phyloP scores from a whole-genome alignment of 805 yeast genomes.

The Pichia cephalocereana region DNA sequence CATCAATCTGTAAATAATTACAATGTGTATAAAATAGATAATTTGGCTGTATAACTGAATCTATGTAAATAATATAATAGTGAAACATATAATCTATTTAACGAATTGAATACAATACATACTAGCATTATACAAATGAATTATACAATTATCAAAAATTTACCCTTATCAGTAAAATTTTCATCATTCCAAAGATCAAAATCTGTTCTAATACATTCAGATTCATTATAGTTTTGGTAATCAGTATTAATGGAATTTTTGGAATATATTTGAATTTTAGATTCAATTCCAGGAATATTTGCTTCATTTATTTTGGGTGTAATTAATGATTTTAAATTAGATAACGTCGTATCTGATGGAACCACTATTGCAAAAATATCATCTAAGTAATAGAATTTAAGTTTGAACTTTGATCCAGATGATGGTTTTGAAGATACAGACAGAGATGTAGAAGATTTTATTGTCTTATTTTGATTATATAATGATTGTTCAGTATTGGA shows the following conservation, averaged over 20 bases:
- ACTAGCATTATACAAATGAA: no score
- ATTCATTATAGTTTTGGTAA: conserved; percentile 13
- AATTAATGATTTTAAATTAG: conserved; percentile 19
- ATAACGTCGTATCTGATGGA: conserved; percentile 16
- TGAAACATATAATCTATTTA: no score
- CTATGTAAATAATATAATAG: no score
- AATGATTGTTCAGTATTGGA: background rate
- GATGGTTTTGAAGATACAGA: background rate
- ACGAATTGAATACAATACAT: no score
- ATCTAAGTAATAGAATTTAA: conserved; percentile 70
- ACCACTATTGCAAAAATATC: conserved; percentile 64
- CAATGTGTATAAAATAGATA: no score
- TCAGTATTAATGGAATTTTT: conserved; percentile 20
- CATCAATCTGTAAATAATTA: no score
- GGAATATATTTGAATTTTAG: conserved; percentile 19
- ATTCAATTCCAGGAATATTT: conserved; percentile 17
- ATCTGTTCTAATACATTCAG: conserved; percentile 17
- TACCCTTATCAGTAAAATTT: conserved; percentile 26
- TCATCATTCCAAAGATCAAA: conserved; percentile 18
- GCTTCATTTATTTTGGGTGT: conserved; percentile 25
- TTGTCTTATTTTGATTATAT: background rate
- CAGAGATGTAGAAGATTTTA: background rate
- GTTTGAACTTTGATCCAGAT: conserved; percentile 36
- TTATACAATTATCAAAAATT: conserved; percentile 21
- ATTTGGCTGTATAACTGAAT: no score